phyloP scores from a whole-genome alignment of 306 rosid species.

The Vigna nakashimae region DNA sequence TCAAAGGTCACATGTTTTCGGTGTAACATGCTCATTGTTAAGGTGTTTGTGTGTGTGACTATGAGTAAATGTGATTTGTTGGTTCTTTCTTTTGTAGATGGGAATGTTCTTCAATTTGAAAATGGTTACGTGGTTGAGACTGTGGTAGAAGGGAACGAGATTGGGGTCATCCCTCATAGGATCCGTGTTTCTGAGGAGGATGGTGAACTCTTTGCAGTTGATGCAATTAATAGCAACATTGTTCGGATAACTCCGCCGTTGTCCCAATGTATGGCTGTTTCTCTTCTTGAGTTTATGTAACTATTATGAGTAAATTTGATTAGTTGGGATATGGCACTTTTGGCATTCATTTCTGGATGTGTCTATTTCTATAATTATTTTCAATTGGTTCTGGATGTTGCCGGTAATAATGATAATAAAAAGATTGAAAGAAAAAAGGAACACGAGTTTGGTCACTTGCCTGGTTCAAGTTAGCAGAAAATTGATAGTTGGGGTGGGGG shows the following conservation, averaged over 20 bases:
- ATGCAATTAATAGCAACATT: conserved; percentile 84
- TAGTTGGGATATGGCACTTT: neutral
- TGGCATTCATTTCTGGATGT: neutral
- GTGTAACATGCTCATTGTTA: conserved; percentile 17
- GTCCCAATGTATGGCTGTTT: conserved; percentile 77
- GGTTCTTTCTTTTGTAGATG: conserved; percentile 62
- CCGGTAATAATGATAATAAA: conserved; percentile 11
- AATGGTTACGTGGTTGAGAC: conserved; percentile 96
- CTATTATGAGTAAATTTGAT: conserved; percentile 20
- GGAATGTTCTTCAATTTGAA: conserved; percentile 87
- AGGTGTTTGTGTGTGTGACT: neutral
- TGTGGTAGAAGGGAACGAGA: conserved; percentile 83
- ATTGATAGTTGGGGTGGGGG: conserved; percentile 2
- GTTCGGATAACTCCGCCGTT: conserved; percentile 86
- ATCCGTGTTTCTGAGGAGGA: conserved; percentile 87
- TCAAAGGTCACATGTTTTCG: neutral
- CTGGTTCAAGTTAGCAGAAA: neutral
- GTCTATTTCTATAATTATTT: neutral
- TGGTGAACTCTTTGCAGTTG: conserved; percentile 89
- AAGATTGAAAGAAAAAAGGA: neutral
- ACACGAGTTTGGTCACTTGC: neutral
- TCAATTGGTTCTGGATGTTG: conserved; percentile 11
- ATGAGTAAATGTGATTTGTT: conserved; percentile 10
- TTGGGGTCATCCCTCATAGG: conserved; percentile 84
- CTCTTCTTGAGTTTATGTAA: conserved; percentile 9